These are phyloP conservation scores for Phaseolus coccineus DNA, from an alignment of 331 rosid genomes.

Conservation along the genomic window DNA sequence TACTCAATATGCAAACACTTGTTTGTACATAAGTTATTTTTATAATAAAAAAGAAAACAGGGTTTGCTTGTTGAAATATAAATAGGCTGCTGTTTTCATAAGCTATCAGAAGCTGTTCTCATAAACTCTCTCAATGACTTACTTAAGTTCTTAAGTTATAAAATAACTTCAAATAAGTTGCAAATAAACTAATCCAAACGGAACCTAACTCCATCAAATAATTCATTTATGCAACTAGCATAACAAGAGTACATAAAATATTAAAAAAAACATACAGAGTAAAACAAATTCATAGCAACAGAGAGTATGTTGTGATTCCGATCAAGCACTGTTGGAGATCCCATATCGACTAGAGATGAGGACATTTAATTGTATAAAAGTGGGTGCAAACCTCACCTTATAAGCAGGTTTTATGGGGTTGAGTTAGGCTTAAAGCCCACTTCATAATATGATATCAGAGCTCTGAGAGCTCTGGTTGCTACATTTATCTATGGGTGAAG, in stretches of 20 bases:
- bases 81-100: neutral
- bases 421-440: too few species aligned
- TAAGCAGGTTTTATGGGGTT: too few species aligned
- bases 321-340: too few species aligned
- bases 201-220: neutral
- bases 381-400: too few species aligned
- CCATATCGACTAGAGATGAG: too few species aligned
- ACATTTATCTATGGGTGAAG: too few species aligned
- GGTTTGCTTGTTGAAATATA: neutral
- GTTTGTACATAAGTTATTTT: neutral
- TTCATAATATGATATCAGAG: too few species aligned
- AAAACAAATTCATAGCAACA: neutral
- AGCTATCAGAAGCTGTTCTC: neutral
- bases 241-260: neutral
- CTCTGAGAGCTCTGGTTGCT: too few species aligned
- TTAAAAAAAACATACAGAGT: neutral
- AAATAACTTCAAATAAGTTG: neutral
- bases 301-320: neutral
- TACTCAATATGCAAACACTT: neutral
- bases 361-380: too few species aligned
- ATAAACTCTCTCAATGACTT: neutral
- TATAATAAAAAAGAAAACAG: neutral
- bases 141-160: neutral
- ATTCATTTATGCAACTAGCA: neutral
- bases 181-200: neutral